These are phyloP conservation scores for Diddensiella caesifluorescens DNA, from an alignment of 805 yeast species.

Conservation along the genomic window DNA sequence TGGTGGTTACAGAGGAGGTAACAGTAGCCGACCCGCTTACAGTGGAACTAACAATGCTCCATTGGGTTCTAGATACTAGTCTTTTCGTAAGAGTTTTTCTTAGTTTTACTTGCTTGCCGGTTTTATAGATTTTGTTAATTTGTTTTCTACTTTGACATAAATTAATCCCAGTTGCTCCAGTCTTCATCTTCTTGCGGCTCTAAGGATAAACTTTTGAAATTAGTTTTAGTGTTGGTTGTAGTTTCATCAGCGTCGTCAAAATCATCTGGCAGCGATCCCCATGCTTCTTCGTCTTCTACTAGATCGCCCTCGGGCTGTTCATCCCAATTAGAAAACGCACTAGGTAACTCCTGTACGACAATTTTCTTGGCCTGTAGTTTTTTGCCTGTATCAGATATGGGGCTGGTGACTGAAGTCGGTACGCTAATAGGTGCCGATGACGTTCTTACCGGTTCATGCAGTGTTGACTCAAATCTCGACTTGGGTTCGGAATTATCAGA, in stretches of 20 bases:
- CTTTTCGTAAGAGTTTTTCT: too few relatives aligned
- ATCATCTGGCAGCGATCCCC: constrained; percentile 3
- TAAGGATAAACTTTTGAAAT: neutral
- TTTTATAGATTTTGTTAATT: too few relatives aligned
- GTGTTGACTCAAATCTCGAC: neutral
- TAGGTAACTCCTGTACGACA: constrained; percentile 32
- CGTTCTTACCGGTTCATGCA: neutral
- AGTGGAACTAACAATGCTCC: constrained; percentile 40
- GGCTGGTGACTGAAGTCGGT: neutral
- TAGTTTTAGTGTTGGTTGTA: neutral
- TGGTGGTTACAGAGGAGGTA: constrained; percentile 30
- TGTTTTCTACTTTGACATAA: too few relatives aligned
- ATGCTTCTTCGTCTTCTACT: neutral
- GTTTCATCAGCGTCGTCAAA: neutral
- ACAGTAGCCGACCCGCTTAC: constrained; percentile 13
- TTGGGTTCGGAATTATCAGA: neutral
- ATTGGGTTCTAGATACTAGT: too few relatives aligned
- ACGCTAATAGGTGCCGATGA: neutral
- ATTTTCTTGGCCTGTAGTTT: constrained; percentile 28
- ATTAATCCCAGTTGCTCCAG: constrained; percentile 11
- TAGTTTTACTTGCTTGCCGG: too few relatives aligned
- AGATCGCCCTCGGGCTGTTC: constrained; percentile 6
- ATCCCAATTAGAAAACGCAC: constrained; percentile 4
- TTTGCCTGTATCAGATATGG: constrained; percentile 7
- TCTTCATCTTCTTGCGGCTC: constrained; percentile 3